These are phyloP conservation scores for Flaveria linearis DNA, from an alignment of 129 eudicot genomes.

Conservation along the genomic window DNA sequence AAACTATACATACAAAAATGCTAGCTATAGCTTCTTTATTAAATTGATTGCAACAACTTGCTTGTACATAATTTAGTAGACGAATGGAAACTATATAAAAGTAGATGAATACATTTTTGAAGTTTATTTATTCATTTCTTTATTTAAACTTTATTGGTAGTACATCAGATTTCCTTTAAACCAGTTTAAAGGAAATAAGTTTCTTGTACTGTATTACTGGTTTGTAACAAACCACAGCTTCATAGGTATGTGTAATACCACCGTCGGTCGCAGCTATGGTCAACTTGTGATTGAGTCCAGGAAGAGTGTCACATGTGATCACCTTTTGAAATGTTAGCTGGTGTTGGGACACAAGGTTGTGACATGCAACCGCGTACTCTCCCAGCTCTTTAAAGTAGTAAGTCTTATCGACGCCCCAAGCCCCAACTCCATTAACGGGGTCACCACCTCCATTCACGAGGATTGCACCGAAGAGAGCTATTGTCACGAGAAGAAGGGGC, in stretches of 20 bases:
- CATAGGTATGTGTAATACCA: constrained; percentile 31
- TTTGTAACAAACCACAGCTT: constrained; percentile 37
- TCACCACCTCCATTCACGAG: not conserved
- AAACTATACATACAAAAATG: too few relatives aligned
- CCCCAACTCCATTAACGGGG: not conserved
- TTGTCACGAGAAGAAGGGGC: constrained; percentile 20
- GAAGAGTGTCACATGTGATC: constrained; percentile 15
- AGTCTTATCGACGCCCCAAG: constrained; percentile 7
- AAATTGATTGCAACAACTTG: too few relatives aligned
- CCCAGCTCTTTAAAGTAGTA: constrained; percentile 27
- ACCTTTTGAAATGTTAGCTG: constrained; percentile 35
- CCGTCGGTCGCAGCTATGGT: constrained; percentile 28
- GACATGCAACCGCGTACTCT: constrained; percentile 31
- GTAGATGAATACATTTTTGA: not conserved
- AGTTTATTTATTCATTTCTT: constrained; percentile 15
- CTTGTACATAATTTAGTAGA: too few relatives aligned
- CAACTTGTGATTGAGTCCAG: constrained; percentile 30
- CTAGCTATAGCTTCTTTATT: too few relatives aligned
- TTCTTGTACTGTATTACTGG: constrained; percentile 31
- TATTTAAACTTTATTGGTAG: not conserved
- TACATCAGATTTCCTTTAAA: constrained; percentile 4
- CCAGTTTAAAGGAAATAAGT: constrained; percentile 36
- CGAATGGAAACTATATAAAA: not conserved
- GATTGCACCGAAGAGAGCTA: constrained; percentile 26
- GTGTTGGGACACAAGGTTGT: constrained; percentile 28